Conservation (phyloP, 495 filamentous ascomycete species). For the Schizothecium vesticola region DNA sequence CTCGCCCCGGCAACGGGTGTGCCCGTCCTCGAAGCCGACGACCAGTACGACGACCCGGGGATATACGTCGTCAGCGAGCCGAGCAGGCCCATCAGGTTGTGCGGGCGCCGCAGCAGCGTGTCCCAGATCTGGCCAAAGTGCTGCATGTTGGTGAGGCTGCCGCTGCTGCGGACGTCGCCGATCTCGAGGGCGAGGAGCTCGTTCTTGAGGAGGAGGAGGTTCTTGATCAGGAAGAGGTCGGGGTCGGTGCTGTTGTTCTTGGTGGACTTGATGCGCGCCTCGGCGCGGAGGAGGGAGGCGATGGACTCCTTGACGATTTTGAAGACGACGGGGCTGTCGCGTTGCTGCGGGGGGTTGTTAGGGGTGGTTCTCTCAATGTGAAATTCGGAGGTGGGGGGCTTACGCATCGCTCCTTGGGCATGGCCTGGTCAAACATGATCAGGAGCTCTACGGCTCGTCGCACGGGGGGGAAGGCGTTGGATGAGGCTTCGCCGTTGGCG, state of each 20-base stretch:
- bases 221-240: conserved; percentile 84
- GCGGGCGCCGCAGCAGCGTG: conserved; percentile 50
- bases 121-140: conserved; percentile 75
- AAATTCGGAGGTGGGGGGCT: too few species aligned
- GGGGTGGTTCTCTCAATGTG: conserved; percentile 6
- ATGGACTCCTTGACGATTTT: conserved; percentile 44
- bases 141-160: conserved; percentile 37
- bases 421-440: conserved; percentile 68
- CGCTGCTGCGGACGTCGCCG: conserved; percentile 69
- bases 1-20: conserved; percentile 14
- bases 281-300: conserved; percentile 46
- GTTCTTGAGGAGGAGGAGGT: conserved; percentile 84
- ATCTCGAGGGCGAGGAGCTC: conserved; percentile 91
- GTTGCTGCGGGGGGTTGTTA: conserved; percentile 44
- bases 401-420: conserved; percentile 66
- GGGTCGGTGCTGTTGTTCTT: conserved; percentile 51
- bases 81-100: conserved; percentile 39
- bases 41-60: conserved; percentile 34
- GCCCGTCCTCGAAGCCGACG: conserved; percentile 19
- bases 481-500: conserved; percentile 49
- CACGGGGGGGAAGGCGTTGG: conserved; percentile 53
- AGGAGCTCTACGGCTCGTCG: conserved; percentile 77
- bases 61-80: conserved; percentile 35
- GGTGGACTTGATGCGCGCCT: conserved; percentile 40
- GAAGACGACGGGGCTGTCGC: conserved; percentile 45